Evolutionary conservation across 2,329 filamentous ascomycete genomes (phyloP), one percentile per base, ranked within the genome.

Genomic region (Pyrenophora teres): DNA sequence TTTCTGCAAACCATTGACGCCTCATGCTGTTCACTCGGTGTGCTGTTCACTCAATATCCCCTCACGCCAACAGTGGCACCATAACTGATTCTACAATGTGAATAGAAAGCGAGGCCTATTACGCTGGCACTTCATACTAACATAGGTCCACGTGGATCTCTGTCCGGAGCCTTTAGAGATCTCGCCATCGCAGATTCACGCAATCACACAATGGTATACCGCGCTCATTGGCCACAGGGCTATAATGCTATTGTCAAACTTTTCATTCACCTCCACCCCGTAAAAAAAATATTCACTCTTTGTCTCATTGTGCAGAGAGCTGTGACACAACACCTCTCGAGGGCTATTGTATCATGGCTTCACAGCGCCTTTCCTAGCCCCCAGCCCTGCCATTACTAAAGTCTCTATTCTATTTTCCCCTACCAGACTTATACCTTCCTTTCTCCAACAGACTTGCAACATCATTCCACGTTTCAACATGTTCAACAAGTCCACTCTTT

Each of bases 231-330:
- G 50, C 47, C 50, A 40, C 37, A 18, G 23, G 19, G 31, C 15
- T 31, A 46, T 19, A 39, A 50, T 25, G 10, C 12, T 13, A 21
- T 36, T 40, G 40, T 46, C 46, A 39, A 13, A 6, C 37, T 35
- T 35, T 51, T 35, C 54, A 59, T 60, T 61, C 59, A 64, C 59
- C 40, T 62, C 53, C 54, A 62, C 50, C 43, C 61, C 45, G 25
- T 41, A 10, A 18, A 39, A 39, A 36, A 33, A 35, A 19, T 47
- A 48, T 50, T 52, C 50, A 48, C 21, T 7, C 46, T 51, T 56
- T 62, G 58, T 59, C 48, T 58, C 60, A 63, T 58, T 65, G 53
- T 65, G 59, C 56, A 59, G 44, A 2, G 44, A 52, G 45, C 52
- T 55, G 43, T 51, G 16, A 31, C 21, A 40, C 52, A 41, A 40